A percentile compares a stretch with the other conserved stretches of the same genome.
Conservation (phyloP, 768 basidiomycete species). For the Leccinum broughii region DNA sequence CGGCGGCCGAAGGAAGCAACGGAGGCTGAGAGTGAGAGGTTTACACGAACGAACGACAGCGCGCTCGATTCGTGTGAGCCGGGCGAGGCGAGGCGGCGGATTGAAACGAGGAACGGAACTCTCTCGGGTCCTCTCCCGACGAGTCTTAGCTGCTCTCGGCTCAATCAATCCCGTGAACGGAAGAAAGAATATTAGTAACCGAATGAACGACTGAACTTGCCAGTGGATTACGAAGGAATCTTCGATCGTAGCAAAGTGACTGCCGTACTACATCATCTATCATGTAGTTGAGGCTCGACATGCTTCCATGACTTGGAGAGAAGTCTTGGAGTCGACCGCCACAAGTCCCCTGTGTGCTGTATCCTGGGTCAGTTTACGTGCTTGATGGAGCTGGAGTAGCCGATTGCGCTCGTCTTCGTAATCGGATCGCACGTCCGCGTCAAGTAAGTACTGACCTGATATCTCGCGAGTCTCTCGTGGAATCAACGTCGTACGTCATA, state of each 20-base stretch:
- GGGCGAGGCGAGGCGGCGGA: too few relatives aligned
- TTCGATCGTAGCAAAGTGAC: neutral
- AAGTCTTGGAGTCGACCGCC: neutral
- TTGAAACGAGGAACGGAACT: neutral
- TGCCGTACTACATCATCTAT: neutral
- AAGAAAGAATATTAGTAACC: too few relatives aligned
- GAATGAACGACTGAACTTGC: too few relatives aligned
- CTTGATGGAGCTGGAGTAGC: neutral
- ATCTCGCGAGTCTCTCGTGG: neutral
- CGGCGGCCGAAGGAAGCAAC: neutral
- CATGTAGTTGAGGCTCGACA: neutral
- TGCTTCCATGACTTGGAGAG: neutral
- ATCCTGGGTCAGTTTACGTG: neutral
- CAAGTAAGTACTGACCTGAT: neutral
- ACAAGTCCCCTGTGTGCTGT: too few relatives aligned
- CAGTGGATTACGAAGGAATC: neutral
- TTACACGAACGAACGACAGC: neutral
- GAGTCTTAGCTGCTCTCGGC: neutral
- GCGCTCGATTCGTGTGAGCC: neutral
- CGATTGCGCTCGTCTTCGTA: neutral
- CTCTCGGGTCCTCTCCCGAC: too few relatives aligned
- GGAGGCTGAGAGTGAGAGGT: neutral
- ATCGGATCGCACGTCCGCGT: neutral
- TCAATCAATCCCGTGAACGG: too few relatives aligned
- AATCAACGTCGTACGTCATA: too few relatives aligned